phyloP scores from a whole-genome alignment of 73 alveolate genomes.

The Paramecium sexaurelia region DNA sequence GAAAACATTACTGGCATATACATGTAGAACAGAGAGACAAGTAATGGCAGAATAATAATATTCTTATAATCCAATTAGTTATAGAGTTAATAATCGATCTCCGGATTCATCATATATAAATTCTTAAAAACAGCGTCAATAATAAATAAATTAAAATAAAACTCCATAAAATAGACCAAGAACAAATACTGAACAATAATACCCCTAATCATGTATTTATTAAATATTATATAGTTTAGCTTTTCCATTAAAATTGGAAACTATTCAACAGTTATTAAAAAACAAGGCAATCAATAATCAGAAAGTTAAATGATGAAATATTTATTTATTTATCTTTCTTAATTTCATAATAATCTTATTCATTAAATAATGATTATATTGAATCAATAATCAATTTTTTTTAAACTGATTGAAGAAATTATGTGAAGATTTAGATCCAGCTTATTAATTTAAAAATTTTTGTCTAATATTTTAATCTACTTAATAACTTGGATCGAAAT shows the following conservation, averaged over 20 bases:
- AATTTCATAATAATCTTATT: background rate
- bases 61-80: background rate
- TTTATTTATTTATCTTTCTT: background rate
- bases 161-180: slow-evolving; percentile 42
- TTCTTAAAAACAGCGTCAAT: background rate
- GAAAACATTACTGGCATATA: background rate
- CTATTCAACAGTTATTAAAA: slow-evolving; percentile 8
- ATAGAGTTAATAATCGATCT: slow-evolving; percentile 36
- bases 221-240: background rate
- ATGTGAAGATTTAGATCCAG: slow-evolving; percentile 77
- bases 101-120: slow-evolving; percentile 8
- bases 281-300: background rate
- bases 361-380: background rate
- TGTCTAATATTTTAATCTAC: slow-evolving; percentile 83
- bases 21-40: background rate
- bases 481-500: slow-evolving; percentile 89
- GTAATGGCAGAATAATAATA: background rate
- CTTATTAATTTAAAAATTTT: slow-evolving; percentile 71
- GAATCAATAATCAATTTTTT: background rate
- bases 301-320: background rate
- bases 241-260: slow-evolving; percentile 35
- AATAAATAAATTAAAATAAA: background rate
- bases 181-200: slow-evolving; percentile 36
- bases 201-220: background rate
- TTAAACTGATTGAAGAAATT: background rate